Conservation (phyloP, 2,329 filamentous ascomycete species). For the Fusarium sulawesiense region DNA sequence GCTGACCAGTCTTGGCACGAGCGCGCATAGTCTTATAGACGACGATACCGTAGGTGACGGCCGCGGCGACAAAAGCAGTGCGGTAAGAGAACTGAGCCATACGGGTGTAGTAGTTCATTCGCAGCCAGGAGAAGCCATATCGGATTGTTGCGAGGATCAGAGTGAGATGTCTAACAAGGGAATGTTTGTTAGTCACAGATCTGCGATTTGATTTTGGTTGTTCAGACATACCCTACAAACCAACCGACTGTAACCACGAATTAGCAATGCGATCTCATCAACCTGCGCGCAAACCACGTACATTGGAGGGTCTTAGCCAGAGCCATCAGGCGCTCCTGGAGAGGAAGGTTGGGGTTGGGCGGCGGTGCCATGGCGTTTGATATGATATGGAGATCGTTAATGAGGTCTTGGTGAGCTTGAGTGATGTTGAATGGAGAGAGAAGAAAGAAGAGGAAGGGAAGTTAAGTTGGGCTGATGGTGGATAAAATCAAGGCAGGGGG, state of each 20-base stretch:
- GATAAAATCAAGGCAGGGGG: conserved; percentile 36
- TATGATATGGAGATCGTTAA: conserved; percentile 8
- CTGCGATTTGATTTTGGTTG: neutral
- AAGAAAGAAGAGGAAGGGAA: conserved; percentile 25
- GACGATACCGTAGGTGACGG: conserved; percentile 95
- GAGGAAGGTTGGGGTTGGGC: conserved; percentile 74
- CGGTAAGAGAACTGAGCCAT: conserved; percentile 89
- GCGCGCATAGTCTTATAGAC: conserved; percentile 98
- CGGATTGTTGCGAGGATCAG: conserved; percentile 85
- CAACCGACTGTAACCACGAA: conserved; percentile 70
- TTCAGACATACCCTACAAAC: conserved; percentile 78
- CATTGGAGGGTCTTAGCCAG: conserved; percentile 94
- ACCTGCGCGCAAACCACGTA: conserved; percentile 58
- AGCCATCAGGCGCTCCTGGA: conserved; percentile 78
- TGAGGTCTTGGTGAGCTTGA: neutral
- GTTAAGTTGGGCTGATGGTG: conserved; percentile 24
- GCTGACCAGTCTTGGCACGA: conserved; percentile 78
- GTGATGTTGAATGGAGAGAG: conserved; percentile 29
- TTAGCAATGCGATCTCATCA: conserved; percentile 39
- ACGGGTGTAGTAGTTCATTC: conserved; percentile 85
- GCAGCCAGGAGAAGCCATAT: conserved; percentile 86
- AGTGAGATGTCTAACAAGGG: conserved; percentile 76
- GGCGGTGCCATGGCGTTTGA: conserved; percentile 73
- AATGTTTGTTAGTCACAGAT: conserved; percentile 30
- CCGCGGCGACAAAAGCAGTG: conserved; percentile 87